Percentiles rank a stretch among this genome's conserved stretches.
These are phyloP conservation scores for Penicillium odoratum DNA, from an alignment of 495 filamentous ascomycete species.

Conservation along the genomic window DNA sequence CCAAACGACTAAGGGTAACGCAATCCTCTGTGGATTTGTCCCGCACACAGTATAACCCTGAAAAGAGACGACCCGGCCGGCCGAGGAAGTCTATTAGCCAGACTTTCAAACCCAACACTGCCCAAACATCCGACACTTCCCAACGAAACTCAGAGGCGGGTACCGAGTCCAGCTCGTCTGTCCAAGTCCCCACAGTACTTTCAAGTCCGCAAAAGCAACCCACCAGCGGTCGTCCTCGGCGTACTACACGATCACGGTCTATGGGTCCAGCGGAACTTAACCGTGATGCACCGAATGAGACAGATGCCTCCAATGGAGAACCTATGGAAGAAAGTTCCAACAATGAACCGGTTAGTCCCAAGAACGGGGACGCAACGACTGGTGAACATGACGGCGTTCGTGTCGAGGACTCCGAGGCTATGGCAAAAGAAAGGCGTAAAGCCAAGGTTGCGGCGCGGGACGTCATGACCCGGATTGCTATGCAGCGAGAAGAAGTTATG, in stretches of 20 bases:
- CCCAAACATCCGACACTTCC: slow-evolving; percentile 16
- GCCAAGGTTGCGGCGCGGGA: slow-evolving; percentile 41
- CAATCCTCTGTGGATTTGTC: slow-evolving; percentile 7
- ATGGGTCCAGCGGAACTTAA: neutral
- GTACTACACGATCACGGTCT: slow-evolving; percentile 19
- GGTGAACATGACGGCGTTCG: neutral
- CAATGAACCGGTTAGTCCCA: neutral
- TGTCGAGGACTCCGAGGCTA: neutral
- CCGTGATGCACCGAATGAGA: neutral
- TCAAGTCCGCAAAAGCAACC: neutral
- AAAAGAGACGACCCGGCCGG: slow-evolving; percentile 28
- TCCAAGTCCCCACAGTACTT: slow-evolving; percentile 2
- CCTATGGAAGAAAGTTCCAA: neutral
- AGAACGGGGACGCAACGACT: neutral
- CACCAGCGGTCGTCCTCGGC: slow-evolving; percentile 15
- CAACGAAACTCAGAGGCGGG: slow-evolving; percentile 2
- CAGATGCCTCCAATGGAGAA: neutral
- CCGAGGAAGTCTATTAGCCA: slow-evolving; percentile 36
- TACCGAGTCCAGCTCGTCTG: slow-evolving; percentile 1
- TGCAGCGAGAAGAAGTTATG: slow-evolving; percentile 50
- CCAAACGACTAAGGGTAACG: slow-evolving; percentile 37
- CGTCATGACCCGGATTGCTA: slow-evolving; percentile 37
- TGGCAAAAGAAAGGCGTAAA: slow-evolving; percentile 34
- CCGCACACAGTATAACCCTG: slow-evolving; percentile 7
- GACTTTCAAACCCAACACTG: slow-evolving; percentile 14